Evolutionary conservation across 1,284 basidiomycete species (phyloP).

Genomic region (Microbotryum violaceum): DNA sequence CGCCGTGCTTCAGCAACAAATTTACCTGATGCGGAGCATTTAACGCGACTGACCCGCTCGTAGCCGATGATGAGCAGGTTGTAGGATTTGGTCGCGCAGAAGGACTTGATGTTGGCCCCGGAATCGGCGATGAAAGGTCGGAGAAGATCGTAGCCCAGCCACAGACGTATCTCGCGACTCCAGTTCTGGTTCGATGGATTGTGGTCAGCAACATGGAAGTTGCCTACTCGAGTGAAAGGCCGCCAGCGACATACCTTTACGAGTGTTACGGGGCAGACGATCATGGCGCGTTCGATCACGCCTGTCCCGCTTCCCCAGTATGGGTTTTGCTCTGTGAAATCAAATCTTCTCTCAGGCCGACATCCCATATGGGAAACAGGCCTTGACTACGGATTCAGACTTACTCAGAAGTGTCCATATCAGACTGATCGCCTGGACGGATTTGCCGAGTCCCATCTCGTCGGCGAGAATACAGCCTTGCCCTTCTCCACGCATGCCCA

Average conservation of each 20-base stretch:
- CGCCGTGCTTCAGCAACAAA: not conserved
- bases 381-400: constrained; percentile 33
- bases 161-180: constrained; percentile 92
- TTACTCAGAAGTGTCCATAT: constrained; percentile 81
- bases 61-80: constrained; percentile 92
- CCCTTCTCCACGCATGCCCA: constrained; percentile 78
- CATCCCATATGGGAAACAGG: not conserved
- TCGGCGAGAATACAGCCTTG: constrained; percentile 93
- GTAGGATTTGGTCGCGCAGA: constrained; percentile 61
- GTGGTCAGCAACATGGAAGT: not conserved
- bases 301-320: constrained; percentile 54
- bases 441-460: constrained; percentile 95
- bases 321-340: constrained; percentile 65
- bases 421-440: constrained; percentile 72
- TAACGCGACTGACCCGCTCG: constrained; percentile 48
- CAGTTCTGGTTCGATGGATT: constrained; percentile 60
- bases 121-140: constrained; percentile 74
- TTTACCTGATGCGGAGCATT: not conserved
- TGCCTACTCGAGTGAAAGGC: not conserved
- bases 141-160: constrained; percentile 74
- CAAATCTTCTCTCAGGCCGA: constrained; percentile 4
- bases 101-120: constrained; percentile 60
- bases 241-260: constrained; percentile 53
- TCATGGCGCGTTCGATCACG: constrained; percentile 57
- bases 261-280: constrained; percentile 91